Base-by-base conservation (phyloP, 2,329 filamentous ascomycete genomes). In the Neonectria hederae region DNA sequence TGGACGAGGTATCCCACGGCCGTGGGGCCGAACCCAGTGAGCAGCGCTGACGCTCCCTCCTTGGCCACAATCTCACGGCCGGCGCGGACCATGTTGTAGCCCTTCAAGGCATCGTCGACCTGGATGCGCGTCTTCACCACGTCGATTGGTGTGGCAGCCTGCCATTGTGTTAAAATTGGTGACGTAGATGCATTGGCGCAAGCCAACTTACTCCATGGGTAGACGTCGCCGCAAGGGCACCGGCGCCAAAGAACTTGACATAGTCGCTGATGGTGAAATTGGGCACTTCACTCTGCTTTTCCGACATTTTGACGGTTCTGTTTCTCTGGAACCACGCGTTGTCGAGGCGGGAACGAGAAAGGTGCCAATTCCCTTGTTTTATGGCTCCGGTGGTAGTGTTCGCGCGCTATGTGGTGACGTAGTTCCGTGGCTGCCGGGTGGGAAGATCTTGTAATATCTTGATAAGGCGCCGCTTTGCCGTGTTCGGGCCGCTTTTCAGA, bases 61-160 rank as follows among this genome's bases (percentile, higher is more conserved):
- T 89, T 90, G 71, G 84, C 84, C 75, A 96, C 87, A 80, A 97
- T 93, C 79, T 92, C 89, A 70, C 88, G 87, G 81, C 90, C 93
- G 62, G 92, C 92, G 76, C 89, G 88, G 77, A 96, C 84, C 86
- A 97, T 89, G 80, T 93, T 93, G 75, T 87, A 86, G 81, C 94
- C 94, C 84, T 96, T 96, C 81, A 92, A 90, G 71, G 84, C 86
- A 74, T 93, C 92, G 82, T 97, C 93, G 77, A 97, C 91, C 83
- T 97, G 93, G 79, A 97, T 95, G 75, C 92, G 89, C 74, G 93
- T 97, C 87, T 97, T 97, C 82, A 97, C 92, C 78, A 94, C 94
- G 77, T 82, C 82, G 66, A 83, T 86, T 48, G 84, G 84, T 5
- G 84, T 86, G 13, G 82, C 84, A n/a, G 82, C 83, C 83, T 85